Conservation (phyloP, 2,329 filamentous ascomycete genomes). For the Aspergillus brasiliensis region DNA sequence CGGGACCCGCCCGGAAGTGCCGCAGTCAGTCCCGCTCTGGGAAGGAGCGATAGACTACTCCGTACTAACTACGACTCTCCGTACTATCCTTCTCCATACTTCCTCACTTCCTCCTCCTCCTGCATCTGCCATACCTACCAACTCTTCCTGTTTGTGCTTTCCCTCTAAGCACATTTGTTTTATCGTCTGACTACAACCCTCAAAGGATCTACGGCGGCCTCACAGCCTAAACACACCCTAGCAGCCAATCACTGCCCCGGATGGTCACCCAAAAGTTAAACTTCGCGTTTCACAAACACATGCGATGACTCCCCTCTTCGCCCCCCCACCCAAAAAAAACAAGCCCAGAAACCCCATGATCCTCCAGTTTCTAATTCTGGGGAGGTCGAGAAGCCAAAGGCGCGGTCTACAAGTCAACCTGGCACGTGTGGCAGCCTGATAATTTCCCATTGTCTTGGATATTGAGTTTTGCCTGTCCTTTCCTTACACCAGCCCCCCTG, state of each 20-base stretch:
- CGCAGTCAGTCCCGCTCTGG: no score
- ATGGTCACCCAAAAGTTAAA: neutral
- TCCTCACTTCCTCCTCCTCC: no score
- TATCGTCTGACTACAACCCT: no score
- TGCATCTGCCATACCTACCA: no score
- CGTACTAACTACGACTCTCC: no score
- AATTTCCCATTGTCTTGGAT: neutral
- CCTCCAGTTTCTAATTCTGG: neutral
- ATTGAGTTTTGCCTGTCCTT: neutral
- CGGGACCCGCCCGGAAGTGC: no score
- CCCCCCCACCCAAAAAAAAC: neutral
- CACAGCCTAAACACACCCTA: neutral
- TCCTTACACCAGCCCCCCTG: neutral
- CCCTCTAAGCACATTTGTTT: no score
- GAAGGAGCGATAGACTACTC: no score
- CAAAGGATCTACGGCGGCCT: neutral
- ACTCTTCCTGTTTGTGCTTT: no score
- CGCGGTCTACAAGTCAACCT: neutral
- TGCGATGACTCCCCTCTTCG: neutral
- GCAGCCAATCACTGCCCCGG: neutral
- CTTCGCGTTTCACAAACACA: neutral
- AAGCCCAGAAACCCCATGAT: neutral
- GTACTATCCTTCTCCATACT: no score
- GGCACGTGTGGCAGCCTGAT: neutral
- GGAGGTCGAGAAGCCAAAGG: neutral